Base-by-base conservation (phyloP, 345 rosid genomes). In the Euphorbia lathyris region DNA sequence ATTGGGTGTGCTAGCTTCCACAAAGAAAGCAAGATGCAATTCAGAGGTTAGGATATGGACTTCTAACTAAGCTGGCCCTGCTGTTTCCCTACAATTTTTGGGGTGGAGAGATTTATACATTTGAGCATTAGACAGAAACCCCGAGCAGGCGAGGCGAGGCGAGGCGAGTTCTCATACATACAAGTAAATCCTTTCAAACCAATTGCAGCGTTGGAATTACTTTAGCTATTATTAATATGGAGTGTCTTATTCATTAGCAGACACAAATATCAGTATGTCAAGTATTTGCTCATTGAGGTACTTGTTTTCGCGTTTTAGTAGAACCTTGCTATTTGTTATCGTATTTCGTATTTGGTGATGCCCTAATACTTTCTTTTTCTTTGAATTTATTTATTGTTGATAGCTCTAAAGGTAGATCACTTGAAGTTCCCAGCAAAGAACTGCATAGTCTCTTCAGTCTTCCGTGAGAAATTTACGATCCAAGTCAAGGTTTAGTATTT, bases 61-160 rank as follows among this genome's bases (percentile, higher is more conserved):
- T 95, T 79, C 77, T 95, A 56, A 95, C 90, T 78, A 92, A 95
- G 76, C 98, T 88, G 13, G 97, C 94, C 1, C 86, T 92, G 88
- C 65, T 95, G 84, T 95, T 95, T 83, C 88, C 97, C 0, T 69
- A 87, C 75, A 89, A 90, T 68, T 95, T 95, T 68, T 92, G 97
- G 98, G 98, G 93, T 2, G 92, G 86, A 59, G 94, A 95, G 79
- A 87, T 92, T 13, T 94, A 95, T 79, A 95, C 98, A 0, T 95
- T 92, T 56, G 99, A 98, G 70, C 82, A 86, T 75, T 80, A 92
- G 82, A 88, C 91, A 0, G 97, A 95, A 79, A 91, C 88, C 72
- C 72, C 92, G 0, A 78, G 78, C n/a, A 86, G 82, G 75, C 85
- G 98, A 83, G 94, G 99, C 26, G 98, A 92, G 75, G n/a, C n/a